phyloP scores from a whole-genome alignment of 2,329 filamentous ascomycete species.

The Daldinia sp. region DNA sequence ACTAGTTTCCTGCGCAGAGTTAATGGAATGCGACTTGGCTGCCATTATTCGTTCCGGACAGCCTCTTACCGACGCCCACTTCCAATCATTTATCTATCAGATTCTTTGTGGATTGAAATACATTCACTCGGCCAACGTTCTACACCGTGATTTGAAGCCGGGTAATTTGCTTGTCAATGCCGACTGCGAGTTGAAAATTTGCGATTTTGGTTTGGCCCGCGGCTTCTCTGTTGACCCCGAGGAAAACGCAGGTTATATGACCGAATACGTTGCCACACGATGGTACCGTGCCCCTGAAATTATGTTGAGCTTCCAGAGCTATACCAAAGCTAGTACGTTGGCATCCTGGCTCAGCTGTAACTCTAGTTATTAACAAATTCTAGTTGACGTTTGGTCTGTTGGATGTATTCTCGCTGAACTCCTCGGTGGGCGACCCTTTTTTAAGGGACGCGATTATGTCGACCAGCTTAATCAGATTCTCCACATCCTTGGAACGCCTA shows the following conservation, averaged over 20 bases:
- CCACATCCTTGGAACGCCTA: constrained; percentile 96
- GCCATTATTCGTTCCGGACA: constrained; percentile 98
- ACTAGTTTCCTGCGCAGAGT: constrained; percentile 67
- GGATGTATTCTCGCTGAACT: constrained; percentile 98
- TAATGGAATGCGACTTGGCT: constrained; percentile 99
- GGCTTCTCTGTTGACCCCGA: constrained; percentile 97
- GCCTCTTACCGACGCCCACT: constrained; percentile 96
- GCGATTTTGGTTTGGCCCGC: constrained; percentile 95
- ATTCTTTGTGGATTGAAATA: constrained; percentile 99
- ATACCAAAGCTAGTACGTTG: constrained; percentile 98
- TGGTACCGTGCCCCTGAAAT: constrained; percentile 98
- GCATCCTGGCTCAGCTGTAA: neutral
- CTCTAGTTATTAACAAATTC: constrained; percentile 31
- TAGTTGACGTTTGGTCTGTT: constrained; percentile 99
- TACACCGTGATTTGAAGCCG: constrained; percentile 96
- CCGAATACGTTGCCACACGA: constrained; percentile 96
- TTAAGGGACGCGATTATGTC: constrained; percentile 99
- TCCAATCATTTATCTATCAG: constrained; percentile 99
- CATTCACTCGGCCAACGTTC: constrained; percentile 97
- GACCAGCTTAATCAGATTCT: constrained; percentile 99
- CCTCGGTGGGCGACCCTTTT: constrained; percentile 95
- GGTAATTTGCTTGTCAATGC: constrained; percentile 98
- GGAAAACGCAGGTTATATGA: constrained; percentile 99
- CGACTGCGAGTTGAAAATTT: constrained; percentile 99
- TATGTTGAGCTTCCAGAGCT: constrained; percentile 99